Percentiles rank a stretch among this genome's conserved stretches.
phyloP scores from a whole-genome alignment of 208 protist genomes.

The Blastocrithidia nonstop region DNA sequence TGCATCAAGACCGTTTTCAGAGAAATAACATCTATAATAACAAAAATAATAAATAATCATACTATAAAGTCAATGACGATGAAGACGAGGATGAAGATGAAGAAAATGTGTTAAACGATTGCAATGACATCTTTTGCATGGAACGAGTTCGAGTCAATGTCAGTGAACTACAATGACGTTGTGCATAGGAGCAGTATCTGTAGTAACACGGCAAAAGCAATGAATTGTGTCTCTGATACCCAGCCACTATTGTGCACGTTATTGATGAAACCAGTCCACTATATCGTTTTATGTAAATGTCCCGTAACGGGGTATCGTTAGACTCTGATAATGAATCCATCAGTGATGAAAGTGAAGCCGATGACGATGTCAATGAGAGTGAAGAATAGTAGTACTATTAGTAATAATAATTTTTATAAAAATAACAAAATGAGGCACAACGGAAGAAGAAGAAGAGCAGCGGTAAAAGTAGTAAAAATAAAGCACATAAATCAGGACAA shows the following conservation, averaged over 20 bases:
- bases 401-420: no score
- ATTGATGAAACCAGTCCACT: conserved; percentile 69
- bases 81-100: conserved; percentile 2
- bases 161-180: conserved; percentile 61
- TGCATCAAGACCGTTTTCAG: no score
- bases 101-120: conserved; percentile 2
- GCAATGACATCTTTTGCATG: conserved; percentile 4
- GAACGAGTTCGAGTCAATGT: conserved; percentile 44
- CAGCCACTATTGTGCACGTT: conserved; percentile 42
- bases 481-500: no score
- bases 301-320: conserved; percentile 9
- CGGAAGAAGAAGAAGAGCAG: no score
- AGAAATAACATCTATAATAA: no score
- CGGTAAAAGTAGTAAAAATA: no score
- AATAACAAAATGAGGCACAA: no score
- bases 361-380: not conserved
- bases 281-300: conserved; percentile 34
- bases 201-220: conserved; percentile 14
- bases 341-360: not conserved
- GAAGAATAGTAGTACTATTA: no score
- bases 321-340: conserved; percentile 2
- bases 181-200: conserved; percentile 37
- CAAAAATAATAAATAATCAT: no score
- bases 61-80: no score
- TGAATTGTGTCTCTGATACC: conserved; percentile 67